Percentiles rank a stretch among this genome's conserved stretches.
phyloP scores from a whole-genome alignment of 2,329 filamentous ascomycete genomes.

The Elsinoe batatas region DNA sequence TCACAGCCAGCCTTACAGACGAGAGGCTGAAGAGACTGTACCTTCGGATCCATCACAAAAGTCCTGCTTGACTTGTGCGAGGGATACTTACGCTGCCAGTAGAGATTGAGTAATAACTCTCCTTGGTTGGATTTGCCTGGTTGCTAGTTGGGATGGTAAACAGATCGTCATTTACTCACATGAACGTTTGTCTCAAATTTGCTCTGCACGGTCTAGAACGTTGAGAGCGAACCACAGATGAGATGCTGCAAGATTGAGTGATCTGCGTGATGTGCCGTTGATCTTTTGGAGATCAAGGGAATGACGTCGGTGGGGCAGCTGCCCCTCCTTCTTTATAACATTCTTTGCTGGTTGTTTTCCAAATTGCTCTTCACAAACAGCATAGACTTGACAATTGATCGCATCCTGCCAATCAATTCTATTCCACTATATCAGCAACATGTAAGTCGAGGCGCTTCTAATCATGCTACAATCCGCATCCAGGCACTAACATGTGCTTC shows the following conservation, averaged over 20 bases:
- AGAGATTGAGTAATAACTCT: not conserved
- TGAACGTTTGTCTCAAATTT: constrained; percentile 8
- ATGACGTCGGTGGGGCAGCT: constrained; percentile 10
- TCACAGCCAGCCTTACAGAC: not conserved
- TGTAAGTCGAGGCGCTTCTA: not conserved
- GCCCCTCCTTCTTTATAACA: constrained; percentile 3
- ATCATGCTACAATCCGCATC: not conserved
- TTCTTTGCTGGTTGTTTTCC: not conserved
- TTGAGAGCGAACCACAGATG: not conserved
- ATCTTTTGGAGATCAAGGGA: constrained; percentile 3
- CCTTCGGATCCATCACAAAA: not conserved
- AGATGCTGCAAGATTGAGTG: constrained; percentile 1
- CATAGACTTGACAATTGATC: not conserved
- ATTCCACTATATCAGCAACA: not conserved
- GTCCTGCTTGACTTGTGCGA: not conserved
- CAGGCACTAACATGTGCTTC: constrained; percentile 3
- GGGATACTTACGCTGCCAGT: not conserved
- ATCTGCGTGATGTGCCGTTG: constrained; percentile 6
- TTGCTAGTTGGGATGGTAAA: not conserved
- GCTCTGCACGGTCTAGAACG: not conserved
- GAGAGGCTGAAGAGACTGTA: not conserved
- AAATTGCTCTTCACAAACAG: not conserved
- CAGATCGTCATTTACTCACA: not conserved
- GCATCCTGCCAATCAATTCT: not conserved
- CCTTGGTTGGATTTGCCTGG: not conserved